phyloP scores from a whole-genome alignment of 768 basidiomycete species.

The Suillus sp. region DNA sequence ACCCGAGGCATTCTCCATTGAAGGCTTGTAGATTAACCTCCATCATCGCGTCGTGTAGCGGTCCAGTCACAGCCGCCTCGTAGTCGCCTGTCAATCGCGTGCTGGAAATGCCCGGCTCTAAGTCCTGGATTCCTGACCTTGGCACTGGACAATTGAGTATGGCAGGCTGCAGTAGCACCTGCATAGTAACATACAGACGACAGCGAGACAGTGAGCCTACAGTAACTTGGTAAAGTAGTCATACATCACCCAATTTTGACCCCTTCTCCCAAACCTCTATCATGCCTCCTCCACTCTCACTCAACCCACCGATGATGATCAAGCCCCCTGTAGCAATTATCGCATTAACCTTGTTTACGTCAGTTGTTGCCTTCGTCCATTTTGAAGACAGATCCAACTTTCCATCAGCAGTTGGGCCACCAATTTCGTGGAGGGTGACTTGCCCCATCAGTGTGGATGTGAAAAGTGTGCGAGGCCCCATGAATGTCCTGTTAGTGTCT shows the following conservation, averaged over 20 bases:
- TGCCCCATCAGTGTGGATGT: constrained; percentile 65
- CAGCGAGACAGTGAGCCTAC: background rate
- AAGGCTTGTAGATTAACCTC: background rate
- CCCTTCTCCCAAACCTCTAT: constrained; percentile 62
- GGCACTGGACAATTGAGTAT: background rate
- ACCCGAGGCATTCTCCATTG: background rate
- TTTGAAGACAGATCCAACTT: constrained; percentile 43
- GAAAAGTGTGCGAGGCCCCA: constrained; percentile 45
- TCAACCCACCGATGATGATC: constrained; percentile 65
- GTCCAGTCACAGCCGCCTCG: too few relatives aligned
- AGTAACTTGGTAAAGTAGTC: background rate
- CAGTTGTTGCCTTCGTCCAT: constrained; percentile 48
- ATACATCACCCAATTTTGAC: background rate
- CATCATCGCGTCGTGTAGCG: background rate
- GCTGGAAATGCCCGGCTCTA: background rate
- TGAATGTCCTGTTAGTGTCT: constrained; percentile 47
- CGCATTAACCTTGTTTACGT: constrained; percentile 66
- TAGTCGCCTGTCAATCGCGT: background rate
- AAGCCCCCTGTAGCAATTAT: constrained; percentile 49
- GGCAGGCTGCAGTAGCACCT: background rate
- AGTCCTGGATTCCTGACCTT: background rate
- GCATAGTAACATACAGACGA: background rate
- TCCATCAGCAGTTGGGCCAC: constrained; percentile 39
- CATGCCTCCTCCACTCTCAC: constrained; percentile 55
- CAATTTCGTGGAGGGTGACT: constrained; percentile 51